Evolutionary conservation across 805 yeast species (phyloP).

Genomic region (Millerozyma miso): DNA sequence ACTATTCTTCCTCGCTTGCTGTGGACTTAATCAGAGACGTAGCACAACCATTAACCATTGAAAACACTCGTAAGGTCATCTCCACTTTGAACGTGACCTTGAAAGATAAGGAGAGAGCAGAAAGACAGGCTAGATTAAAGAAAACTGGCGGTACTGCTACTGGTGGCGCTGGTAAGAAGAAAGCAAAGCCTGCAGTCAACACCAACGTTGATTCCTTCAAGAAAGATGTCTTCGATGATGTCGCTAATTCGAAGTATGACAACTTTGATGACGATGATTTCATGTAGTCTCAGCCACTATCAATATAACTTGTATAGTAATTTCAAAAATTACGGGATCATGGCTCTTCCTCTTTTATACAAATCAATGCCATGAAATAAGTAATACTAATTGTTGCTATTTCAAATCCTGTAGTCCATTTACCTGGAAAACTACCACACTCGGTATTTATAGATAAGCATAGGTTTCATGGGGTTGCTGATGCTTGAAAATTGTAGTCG

Average conservation of each 20-base stretch:
- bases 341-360: too few relatives aligned
- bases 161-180: slow-evolving; percentile 94
- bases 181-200: slow-evolving; percentile 77
- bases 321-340: too few relatives aligned
- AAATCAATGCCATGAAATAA: too few relatives aligned
- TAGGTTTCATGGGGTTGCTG: too few relatives aligned
- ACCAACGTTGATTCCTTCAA: slow-evolving; percentile 52
- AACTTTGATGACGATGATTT: slow-evolving; percentile 80
- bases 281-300: slow-evolving; percentile 45
- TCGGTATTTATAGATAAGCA: too few relatives aligned
- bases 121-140: slow-evolving; percentile 80
- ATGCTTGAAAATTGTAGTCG: too few relatives aligned
- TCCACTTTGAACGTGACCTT: slow-evolving; percentile 77
- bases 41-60: slow-evolving; percentile 74
- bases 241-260: slow-evolving; percentile 44
- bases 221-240: slow-evolving; percentile 60
- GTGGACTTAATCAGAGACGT: slow-evolving; percentile 84
- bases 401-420: too few relatives aligned
- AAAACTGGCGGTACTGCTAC: slow-evolving; percentile 81
- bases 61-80: slow-evolving; percentile 77
- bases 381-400: too few relatives aligned
- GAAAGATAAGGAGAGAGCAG: slow-evolving; percentile 84
- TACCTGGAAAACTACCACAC: too few relatives aligned
- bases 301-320: not conserved
- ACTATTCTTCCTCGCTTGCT: slow-evolving; percentile 72